These are phyloP conservation scores for Nemania diffusa DNA, from an alignment of 2,329 filamentous ascomycete species.

Conservation along the genomic window DNA sequence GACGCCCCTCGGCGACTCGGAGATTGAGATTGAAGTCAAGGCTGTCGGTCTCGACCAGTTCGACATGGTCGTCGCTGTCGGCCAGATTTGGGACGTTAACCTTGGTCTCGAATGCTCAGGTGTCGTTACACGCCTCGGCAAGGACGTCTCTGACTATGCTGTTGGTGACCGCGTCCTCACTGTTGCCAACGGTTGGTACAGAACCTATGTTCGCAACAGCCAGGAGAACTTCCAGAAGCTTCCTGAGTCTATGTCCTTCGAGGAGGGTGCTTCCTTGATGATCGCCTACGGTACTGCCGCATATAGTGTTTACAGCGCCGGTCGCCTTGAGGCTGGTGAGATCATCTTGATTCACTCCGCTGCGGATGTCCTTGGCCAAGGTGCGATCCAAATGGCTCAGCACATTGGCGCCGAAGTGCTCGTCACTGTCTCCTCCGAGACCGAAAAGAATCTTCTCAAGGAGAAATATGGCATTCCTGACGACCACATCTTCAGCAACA, in stretches of 20 bases:
- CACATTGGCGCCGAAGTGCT: slow-evolving; percentile 44
- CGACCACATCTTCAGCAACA: slow-evolving; percentile 46
- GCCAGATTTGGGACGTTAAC: slow-evolving; percentile 46
- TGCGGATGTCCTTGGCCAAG: slow-evolving; percentile 43
- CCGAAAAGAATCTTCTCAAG: slow-evolving; percentile 44
- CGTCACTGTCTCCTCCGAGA: slow-evolving; percentile 44
- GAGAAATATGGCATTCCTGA: slow-evolving; percentile 42
- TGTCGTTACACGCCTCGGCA: slow-evolving; percentile 41
- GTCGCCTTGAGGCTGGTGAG: slow-evolving; percentile 44
- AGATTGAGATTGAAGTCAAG: slow-evolving; percentile 45
- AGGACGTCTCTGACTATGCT: slow-evolving; percentile 42
- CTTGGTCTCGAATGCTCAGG: slow-evolving; percentile 46
- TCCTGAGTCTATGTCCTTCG: slow-evolving; percentile 44
- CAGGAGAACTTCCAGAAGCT: slow-evolving; percentile 45
- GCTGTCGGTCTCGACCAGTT: slow-evolving; percentile 44
- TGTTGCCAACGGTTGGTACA: slow-evolving; percentile 43
- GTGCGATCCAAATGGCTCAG: slow-evolving; percentile 44
- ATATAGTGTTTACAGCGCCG: slow-evolving; percentile 45
- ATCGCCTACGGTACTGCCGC: slow-evolving; percentile 45
- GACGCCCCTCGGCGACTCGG: slow-evolving; percentile 40
- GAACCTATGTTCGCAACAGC: slow-evolving; percentile 44
- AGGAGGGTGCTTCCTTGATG: slow-evolving; percentile 44
- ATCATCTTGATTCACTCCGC: slow-evolving; percentile 46
- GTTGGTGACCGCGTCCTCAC: slow-evolving; percentile 44
- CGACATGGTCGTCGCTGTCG: slow-evolving; percentile 45